phyloP scores from a whole-genome alignment of 169 alveolate species.

The Cystoisospora suis region DNA sequence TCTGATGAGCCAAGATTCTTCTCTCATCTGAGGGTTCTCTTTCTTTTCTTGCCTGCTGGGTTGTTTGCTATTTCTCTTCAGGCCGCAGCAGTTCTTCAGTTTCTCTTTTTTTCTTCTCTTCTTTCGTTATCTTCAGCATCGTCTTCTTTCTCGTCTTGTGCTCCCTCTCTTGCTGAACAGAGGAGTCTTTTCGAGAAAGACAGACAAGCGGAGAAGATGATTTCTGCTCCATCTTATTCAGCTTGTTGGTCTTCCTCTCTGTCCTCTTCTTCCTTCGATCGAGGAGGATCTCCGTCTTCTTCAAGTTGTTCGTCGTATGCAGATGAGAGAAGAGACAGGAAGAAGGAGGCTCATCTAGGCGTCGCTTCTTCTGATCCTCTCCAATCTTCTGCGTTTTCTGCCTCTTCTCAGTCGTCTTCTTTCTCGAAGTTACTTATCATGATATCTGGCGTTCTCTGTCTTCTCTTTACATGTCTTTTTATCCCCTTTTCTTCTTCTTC shows the following conservation, averaged over 20 bases:
- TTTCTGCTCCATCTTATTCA: not conserved
- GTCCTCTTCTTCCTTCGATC: not conserved
- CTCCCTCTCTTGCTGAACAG: not conserved
- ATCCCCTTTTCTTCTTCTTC: not conserved
- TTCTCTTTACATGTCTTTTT: too few relatives aligned
- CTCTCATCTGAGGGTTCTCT: too few relatives aligned
- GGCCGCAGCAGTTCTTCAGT: constrained; percentile 19
- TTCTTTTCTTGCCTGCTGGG: too few relatives aligned
- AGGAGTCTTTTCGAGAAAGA: not conserved
- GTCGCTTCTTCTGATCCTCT: not conserved
- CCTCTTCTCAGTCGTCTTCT: not conserved
- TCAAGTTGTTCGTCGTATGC: not conserved
- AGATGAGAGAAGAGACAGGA: too few relatives aligned
- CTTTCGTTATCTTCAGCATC: not conserved
- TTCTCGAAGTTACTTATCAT: not conserved
- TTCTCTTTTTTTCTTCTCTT: not conserved
- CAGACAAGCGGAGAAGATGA: not conserved
- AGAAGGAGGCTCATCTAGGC: not conserved
- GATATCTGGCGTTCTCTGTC: not conserved
- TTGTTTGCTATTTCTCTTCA: not conserved
- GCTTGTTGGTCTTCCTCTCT: not conserved
- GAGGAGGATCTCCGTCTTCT: constrained; percentile 26
- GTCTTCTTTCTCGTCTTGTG: not conserved
- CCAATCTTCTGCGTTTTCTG: not conserved
- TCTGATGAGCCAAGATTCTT: too few relatives aligned